Percentiles rank a stretch among this genome's conserved stretches.
Evolutionary conservation across 495 filamentous ascomycete genomes (phyloP).

Genomic region (Lichina pygmaea): DNA sequence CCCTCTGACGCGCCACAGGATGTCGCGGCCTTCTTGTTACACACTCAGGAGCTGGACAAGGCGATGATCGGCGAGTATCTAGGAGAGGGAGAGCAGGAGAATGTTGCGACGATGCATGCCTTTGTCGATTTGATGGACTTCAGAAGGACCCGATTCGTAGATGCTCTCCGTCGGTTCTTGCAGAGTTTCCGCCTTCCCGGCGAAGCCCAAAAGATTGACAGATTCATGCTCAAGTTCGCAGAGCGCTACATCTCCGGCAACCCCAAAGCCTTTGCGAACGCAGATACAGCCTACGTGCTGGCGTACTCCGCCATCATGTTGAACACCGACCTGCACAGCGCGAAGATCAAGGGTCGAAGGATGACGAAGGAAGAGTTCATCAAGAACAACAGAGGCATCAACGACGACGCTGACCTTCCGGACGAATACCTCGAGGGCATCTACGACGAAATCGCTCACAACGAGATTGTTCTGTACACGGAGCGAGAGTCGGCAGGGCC

Average conservation of each 20-base stretch:
- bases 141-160: constrained; percentile 73
- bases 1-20: constrained; percentile 44
- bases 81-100: constrained; percentile 73
- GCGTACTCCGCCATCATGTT: constrained; percentile 92
- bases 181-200: constrained; percentile 89
- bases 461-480: constrained; percentile 86
- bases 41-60: constrained; percentile 58
- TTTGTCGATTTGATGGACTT: constrained; percentile 96
- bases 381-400: constrained; percentile 96
- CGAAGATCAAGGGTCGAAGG: constrained; percentile 46
- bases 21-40: constrained; percentile 60
- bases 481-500: constrained; percentile 73
- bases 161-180: constrained; percentile 69
- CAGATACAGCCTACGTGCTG: constrained; percentile 89
- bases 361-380: constrained; percentile 97
- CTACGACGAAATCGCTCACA: constrained; percentile 68
- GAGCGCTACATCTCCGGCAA: constrained; percentile 86
- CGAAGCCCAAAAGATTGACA: constrained; percentile 97
- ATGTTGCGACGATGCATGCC: constrained; percentile 93
- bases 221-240: constrained; percentile 98
- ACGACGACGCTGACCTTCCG: constrained; percentile 81
- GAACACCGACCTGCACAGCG: constrained; percentile 87
- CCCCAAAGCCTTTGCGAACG: constrained; percentile 92
- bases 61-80: constrained; percentile 81
- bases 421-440: constrained; percentile 77